Conservation (phyloP, 768 basidiomycete genomes). For the Boletus fagicola region DNA sequence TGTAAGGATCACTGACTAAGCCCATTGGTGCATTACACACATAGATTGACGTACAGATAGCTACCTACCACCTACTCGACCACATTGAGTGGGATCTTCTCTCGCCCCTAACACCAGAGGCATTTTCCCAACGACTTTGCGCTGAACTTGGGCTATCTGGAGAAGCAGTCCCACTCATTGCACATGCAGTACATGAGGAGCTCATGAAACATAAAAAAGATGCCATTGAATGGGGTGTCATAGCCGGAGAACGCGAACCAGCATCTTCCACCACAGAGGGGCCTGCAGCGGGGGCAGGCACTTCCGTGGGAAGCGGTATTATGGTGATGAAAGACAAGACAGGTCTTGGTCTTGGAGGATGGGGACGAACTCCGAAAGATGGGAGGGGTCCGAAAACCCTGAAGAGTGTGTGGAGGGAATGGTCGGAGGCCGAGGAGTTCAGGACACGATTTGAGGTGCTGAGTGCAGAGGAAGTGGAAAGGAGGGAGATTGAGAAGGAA, state of each 20-base stretch:
- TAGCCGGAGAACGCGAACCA: slow-evolving; percentile 54
- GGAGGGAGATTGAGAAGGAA: slow-evolving; percentile 84
- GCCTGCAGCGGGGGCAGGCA: slow-evolving; percentile 3
- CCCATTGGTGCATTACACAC: slow-evolving; percentile 1
- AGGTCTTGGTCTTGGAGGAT: slow-evolving; percentile 70
- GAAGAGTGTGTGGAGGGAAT: slow-evolving; percentile 92
- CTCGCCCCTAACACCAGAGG: slow-evolving; percentile 85
- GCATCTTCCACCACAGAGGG: slow-evolving; percentile 19
- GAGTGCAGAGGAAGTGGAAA: slow-evolving; percentile 87
- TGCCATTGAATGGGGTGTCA: slow-evolving; percentile 90
- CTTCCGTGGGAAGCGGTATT: slow-evolving; percentile 35
- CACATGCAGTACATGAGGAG: slow-evolving; percentile 95
- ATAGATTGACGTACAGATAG: slow-evolving; percentile 96
- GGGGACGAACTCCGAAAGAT: slow-evolving; percentile 74
- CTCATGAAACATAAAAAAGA: slow-evolving; percentile 94
- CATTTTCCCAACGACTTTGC: slow-evolving; percentile 77
- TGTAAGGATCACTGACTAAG: slow-evolving; percentile 12
- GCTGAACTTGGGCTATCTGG: slow-evolving; percentile 84
- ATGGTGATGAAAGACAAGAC: slow-evolving; percentile 77
- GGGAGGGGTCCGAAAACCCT: slow-evolving; percentile 79
- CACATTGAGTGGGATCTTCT: slow-evolving; percentile 99
- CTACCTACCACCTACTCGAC: slow-evolving; percentile 85
- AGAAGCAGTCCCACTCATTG: slow-evolving; percentile 83
- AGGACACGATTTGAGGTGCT: slow-evolving; percentile 84
- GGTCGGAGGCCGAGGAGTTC: slow-evolving; percentile 90